These are phyloP conservation scores for Morella rubra DNA, from an alignment of 306 rosid species.

Conservation along the genomic window DNA sequence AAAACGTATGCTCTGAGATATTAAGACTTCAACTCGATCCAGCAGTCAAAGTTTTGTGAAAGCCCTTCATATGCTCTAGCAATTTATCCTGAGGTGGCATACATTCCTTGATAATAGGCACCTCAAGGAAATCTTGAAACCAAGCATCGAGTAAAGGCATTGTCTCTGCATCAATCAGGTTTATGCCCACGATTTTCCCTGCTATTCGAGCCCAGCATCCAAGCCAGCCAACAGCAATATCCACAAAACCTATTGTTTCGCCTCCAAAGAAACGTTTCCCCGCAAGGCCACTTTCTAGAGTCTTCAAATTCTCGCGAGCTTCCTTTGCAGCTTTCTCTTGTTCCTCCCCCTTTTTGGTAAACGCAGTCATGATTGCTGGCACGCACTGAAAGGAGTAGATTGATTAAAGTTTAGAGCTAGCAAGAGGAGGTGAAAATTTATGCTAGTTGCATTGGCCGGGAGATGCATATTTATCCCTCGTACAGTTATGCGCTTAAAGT, in stretches of 20 bases:
- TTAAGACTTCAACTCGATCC: constrained; percentile 33
- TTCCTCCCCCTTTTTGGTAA: constrained; percentile 44
- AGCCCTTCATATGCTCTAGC: constrained; percentile 27
- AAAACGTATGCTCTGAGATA: not conserved
- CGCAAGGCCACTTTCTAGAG: constrained; percentile 41
- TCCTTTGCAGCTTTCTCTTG: constrained; percentile 44
- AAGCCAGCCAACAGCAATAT: constrained; percentile 48
- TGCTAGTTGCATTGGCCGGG: no score
- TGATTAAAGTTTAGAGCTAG: not conserved
- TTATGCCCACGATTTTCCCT: constrained; percentile 37
- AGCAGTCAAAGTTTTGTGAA: constrained; percentile 29
- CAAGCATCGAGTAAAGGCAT: constrained; percentile 44
- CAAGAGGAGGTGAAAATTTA: not conserved
- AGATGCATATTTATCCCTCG: no score
- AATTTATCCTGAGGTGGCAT: constrained; percentile 38
- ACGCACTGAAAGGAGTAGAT: constrained; percentile 26
- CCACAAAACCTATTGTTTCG: constrained; percentile 43
- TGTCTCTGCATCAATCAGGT: constrained; percentile 35
- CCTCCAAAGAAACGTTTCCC: constrained; percentile 46
- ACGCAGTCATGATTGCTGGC: constrained; percentile 37
- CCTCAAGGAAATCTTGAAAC: constrained; percentile 32
- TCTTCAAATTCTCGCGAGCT: constrained; percentile 43
- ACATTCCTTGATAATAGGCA: constrained; percentile 36
- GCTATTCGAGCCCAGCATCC: constrained; percentile 30
- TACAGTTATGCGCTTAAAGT: no score